phyloP scores from a whole-genome alignment of 441 rosid genomes.

The Brassica hybrid region DNA sequence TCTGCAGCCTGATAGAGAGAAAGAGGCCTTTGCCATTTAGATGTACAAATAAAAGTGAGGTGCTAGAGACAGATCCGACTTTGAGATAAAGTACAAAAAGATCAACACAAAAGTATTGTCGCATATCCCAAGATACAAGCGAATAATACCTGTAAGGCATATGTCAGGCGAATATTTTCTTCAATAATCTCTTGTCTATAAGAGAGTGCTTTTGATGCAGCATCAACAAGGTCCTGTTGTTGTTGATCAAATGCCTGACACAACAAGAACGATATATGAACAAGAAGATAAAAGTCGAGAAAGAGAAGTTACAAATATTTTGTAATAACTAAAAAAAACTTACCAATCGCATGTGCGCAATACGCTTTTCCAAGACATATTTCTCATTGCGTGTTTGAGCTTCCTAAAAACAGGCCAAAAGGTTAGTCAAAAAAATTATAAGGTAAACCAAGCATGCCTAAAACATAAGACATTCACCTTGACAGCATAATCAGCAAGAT shows the following conservation, averaged over 20 bases:
- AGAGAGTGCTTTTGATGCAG: conserved; percentile 95
- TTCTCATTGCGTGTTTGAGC: conserved; percentile 89
- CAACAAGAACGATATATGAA: conserved; percentile 34
- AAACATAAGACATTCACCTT: conserved; percentile 60
- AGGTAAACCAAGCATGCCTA: conserved; percentile 19
- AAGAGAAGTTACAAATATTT: background rate
- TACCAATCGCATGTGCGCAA: conserved; percentile 96
- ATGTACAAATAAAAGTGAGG: conserved; percentile 13
- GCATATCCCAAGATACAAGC: conserved; percentile 27
- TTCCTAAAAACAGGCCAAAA: conserved; percentile 72
- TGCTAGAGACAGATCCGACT: conserved; percentile 14
- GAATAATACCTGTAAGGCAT: conserved; percentile 80
- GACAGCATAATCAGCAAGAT: conserved; percentile 83
- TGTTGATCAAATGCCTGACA: conserved; percentile 99
- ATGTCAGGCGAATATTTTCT: conserved; percentile 93
- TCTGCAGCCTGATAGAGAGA: conserved; percentile 82
- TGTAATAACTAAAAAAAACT: conserved; percentile 27
- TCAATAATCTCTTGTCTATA: conserved; percentile 98
- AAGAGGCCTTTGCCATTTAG: conserved; percentile 14
- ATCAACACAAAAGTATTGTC: conserved; percentile 24
- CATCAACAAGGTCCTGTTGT: conserved; percentile 98
- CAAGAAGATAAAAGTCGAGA: conserved; percentile 15
- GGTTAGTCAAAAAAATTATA: conserved; percentile 35
- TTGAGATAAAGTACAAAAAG: conserved; percentile 23
- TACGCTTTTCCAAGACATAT: conserved; percentile 88